Evolutionary conservation across 768 basidiomycete genomes (phyloP), one percentile per base, ranked within the genome.

Genomic region (Lactarius hatsudake): DNA sequence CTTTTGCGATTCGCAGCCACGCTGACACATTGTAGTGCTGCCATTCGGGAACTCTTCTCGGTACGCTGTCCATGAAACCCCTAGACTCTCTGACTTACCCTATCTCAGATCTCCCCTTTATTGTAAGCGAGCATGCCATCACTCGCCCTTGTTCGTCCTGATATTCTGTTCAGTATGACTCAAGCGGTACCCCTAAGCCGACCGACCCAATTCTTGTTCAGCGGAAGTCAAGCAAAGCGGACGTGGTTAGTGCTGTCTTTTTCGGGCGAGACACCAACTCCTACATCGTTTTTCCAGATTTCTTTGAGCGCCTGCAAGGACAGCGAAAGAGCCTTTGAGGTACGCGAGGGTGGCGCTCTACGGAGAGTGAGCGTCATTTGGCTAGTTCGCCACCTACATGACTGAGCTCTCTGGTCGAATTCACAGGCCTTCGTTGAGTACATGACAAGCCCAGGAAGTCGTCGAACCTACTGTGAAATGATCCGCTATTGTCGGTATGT

Each of bases 371-470:
- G 59, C 23, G n/a, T 56, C 12, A 12, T 61, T 40, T 18, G n/a
- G 42, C 20, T 23, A 2, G 18, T 30, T 28, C 17, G 4, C 42
- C n/a, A 36, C 2, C 18, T 7, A n/a, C 15, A 32, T 23, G n/a
- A 53, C 28, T 40, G 36, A 64, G 12, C 26, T 7, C n/a, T 17
- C 18, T n/a, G 13, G 12, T 43, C 20, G 18, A 53, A 32, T 26
- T 59, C 28, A 23, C 18, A 66, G 65, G 59, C 59, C 0, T 66
- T 66, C 45, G 56, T 66, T 15, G 23, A 61, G 8, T 34, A 23
- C 42, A 56, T 66, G 59, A 54, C 0, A 0, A 13, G 0, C 7
- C 40, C 5, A 1, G 28, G 28, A 32, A 42, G 13, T 10, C 1
- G 17, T 17, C 5, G 59, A 6, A 59, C 48, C 5, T 65, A 34